A percentile compares a stretch with the other conserved stretches of the same genome.
These are phyloP conservation scores for Penicillium parvum DNA, from an alignment of 495 filamentous ascomycete genomes.

Conservation along the genomic window DNA sequence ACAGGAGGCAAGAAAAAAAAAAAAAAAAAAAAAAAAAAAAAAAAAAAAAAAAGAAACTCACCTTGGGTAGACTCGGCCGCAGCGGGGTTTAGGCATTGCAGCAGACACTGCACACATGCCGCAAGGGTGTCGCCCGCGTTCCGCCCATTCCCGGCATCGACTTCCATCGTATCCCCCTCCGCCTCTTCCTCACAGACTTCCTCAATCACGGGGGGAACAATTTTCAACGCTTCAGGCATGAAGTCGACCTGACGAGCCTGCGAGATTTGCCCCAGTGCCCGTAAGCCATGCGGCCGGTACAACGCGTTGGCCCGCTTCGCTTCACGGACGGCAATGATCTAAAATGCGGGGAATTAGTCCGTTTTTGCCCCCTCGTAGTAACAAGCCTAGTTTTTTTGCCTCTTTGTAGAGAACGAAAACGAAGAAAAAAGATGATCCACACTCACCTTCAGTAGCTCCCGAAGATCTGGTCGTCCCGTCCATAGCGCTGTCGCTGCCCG, in stretches of 20 bases:
- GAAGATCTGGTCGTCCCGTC: conserved; percentile 43
- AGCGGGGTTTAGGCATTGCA: conserved; percentile 42
- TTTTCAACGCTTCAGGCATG: conserved; percentile 58
- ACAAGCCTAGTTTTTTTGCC: neutral
- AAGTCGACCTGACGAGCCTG: conserved; percentile 61
- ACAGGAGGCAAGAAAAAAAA: neutral
- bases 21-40: neutral
- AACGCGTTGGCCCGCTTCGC: conserved; percentile 80
- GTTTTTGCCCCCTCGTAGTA: neutral
- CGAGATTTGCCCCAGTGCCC: conserved; percentile 66
- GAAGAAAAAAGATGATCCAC: conserved; percentile 7
- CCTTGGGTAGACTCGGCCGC: conserved; percentile 25
- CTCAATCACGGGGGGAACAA: conserved; percentile 57
- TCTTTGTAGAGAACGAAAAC: neutral
- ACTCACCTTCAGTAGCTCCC: conserved; percentile 51
- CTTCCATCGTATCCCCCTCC: conserved; percentile 65
- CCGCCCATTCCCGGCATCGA: conserved; percentile 45
- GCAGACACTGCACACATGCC: conserved; percentile 42
- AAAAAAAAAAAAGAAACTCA: conserved; percentile 17
- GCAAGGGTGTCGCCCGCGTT: conserved; percentile 43
- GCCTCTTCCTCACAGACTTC: conserved; percentile 42
- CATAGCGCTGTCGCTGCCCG: conserved; percentile 57
- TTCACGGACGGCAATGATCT: conserved; percentile 71
- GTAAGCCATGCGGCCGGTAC: conserved; percentile 73
- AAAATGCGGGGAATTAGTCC: conserved; percentile 12